Conservation (phyloP, 163 green algal species). For the Prototheca cutis region DNA sequence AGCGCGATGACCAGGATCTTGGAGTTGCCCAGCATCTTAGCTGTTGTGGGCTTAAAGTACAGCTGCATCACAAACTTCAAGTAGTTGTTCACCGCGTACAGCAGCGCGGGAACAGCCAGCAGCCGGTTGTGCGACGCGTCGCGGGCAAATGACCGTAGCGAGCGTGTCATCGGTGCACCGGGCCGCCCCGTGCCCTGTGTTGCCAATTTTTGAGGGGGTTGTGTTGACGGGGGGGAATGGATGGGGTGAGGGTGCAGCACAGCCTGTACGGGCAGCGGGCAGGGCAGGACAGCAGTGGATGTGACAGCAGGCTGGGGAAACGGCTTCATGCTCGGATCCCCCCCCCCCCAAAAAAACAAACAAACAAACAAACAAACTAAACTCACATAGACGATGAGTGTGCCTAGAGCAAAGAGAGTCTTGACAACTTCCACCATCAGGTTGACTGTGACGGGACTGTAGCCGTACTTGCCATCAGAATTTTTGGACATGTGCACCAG, state of each 20-base stretch:
- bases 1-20: conserved; percentile 94
- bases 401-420: conserved; percentile 65
- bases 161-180: conserved; percentile 53
- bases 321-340: too few relatives aligned
- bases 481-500: conserved; percentile 92
- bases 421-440: conserved; percentile 82
- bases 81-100: conserved; percentile 95
- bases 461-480: conserved; percentile 67
- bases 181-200: conserved; percentile 54
- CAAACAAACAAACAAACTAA: not conserved
- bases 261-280: too few relatives aligned
- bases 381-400: conserved; percentile 52
- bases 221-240: not conserved
- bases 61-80: conserved; percentile 93
- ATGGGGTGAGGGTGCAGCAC: too few relatives aligned
- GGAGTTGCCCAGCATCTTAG: conserved; percentile 96
- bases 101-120: conserved; percentile 66
- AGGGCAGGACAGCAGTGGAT: too few relatives aligned
- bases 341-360: too few relatives aligned
- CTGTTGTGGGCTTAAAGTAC: conserved; percentile 89
- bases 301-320: too few relatives aligned
- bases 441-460: conserved; percentile 75
- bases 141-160: conserved; percentile 40
- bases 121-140: conserved; percentile 71
- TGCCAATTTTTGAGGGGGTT: too few relatives aligned